Evolutionary conservation across 768 basidiomycete genomes (phyloP).

Genomic region (Boletus edulis): DNA sequence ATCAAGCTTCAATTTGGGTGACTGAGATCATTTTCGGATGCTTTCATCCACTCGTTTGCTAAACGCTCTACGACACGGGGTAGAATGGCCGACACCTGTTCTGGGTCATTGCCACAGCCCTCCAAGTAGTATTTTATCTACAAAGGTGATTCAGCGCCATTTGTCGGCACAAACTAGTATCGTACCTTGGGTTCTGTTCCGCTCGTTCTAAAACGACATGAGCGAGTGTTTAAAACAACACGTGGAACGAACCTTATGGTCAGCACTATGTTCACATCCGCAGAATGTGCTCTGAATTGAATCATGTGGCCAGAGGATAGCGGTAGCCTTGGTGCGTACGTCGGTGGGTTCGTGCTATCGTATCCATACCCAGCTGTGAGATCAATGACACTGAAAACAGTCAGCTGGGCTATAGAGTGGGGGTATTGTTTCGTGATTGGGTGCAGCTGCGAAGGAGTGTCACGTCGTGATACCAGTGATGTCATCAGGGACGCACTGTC

Average conservation of each 20-base stretch:
- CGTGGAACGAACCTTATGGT: slow-evolving; percentile 57
- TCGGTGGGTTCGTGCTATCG: slow-evolving; percentile 72
- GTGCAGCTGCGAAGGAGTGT: slow-evolving; percentile 16
- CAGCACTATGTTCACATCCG: slow-evolving; percentile 53
- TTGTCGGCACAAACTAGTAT: background rate
- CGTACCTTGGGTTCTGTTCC: slow-evolving; percentile 87
- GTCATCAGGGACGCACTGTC: slow-evolving; percentile 21
- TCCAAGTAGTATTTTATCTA: slow-evolving; percentile 90
- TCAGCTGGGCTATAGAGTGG: slow-evolving; percentile 53
- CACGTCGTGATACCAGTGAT: background rate
- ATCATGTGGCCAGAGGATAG: slow-evolving; percentile 86
- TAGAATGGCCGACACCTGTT: slow-evolving; percentile 50
- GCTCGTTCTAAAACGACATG: slow-evolving; percentile 55
- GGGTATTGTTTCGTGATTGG: slow-evolving; percentile 49
- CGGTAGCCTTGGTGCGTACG: slow-evolving; percentile 58
- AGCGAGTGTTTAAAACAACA: background rate
- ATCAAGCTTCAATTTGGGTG: slow-evolving; percentile 22
- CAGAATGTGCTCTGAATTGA: slow-evolving; percentile 57
- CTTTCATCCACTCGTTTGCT: slow-evolving; percentile 67
- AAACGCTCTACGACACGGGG: slow-evolving; percentile 58
- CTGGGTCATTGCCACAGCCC: slow-evolving; percentile 57
- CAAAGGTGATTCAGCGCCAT: background rate
- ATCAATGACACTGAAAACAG: slow-evolving; percentile 65
- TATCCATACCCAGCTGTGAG: slow-evolving; percentile 63
- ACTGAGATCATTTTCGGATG: slow-evolving; percentile 47